phyloP scores from a whole-genome alignment of 2,329 filamentous ascomycete genomes.

The Fusarium succisae region DNA sequence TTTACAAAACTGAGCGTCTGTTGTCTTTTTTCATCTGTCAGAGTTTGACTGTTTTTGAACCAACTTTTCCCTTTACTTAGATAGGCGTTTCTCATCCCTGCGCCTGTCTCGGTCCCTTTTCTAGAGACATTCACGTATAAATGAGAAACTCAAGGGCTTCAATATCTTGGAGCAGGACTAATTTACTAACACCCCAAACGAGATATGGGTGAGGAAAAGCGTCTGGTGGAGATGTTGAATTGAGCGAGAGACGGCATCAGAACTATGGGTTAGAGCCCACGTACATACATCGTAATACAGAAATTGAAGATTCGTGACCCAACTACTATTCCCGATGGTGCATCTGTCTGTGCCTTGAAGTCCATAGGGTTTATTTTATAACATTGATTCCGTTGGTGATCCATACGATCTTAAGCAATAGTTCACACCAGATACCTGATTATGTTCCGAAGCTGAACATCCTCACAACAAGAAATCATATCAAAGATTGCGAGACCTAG shows the following conservation, averaged over 20 bases:
- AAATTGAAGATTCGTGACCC: not conserved
- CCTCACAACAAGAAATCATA: not conserved
- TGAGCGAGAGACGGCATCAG: not conserved
- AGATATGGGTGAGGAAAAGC: slow-evolving; percentile 9
- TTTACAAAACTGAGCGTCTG: not conserved
- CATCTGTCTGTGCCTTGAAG: not conserved
- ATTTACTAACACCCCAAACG: not conserved
- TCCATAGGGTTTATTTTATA: no score
- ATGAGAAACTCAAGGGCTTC: slow-evolving; percentile 10
- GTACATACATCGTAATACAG: not conserved
- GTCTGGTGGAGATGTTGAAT: not conserved
- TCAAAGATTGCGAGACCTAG: not conserved
- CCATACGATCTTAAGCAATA: not conserved
- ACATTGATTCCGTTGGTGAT: no score
- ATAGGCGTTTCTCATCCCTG: not conserved
- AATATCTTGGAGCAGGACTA: not conserved
- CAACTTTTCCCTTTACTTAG: not conserved
- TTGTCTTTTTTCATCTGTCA: not conserved
- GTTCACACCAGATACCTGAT: not conserved
- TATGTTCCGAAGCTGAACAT: not conserved
- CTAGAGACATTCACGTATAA: not conserved
- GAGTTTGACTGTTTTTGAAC: not conserved
- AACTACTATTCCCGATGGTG: not conserved
- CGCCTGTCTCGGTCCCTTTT: not conserved
- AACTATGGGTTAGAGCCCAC: not conserved